Evolutionary conservation across 345 rosid genomes (phyloP).

Genomic region (Brassica incana): DNA sequence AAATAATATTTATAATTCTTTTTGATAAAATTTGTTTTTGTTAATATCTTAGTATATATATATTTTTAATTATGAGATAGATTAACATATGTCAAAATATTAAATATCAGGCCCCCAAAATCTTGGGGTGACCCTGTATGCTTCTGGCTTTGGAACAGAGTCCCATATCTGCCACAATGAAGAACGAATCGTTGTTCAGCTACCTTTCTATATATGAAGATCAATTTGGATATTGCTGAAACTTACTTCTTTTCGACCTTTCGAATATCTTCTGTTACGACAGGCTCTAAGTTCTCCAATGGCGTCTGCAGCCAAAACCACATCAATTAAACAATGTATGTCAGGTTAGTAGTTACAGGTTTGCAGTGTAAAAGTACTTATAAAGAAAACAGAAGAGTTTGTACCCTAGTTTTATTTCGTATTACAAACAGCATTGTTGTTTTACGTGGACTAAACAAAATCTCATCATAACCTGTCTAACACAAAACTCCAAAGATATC

Average conservation of each 20-base stretch:
- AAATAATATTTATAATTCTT: too few species aligned
- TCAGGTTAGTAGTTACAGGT: too few species aligned
- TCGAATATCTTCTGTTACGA: conserved; percentile 88
- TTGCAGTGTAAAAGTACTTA: neutral
- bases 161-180: conserved; percentile 84
- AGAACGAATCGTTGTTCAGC: conserved; percentile 14
- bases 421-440: conserved; percentile 95
- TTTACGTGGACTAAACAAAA: conserved; percentile 90
- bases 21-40: too few species aligned
- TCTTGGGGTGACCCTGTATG: conserved; percentile 39
- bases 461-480: conserved; percentile 90
- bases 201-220: conserved; percentile 6
- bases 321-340: neutral
- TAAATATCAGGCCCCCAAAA: too few species aligned
- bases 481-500: conserved; percentile 24
- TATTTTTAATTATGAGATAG: too few species aligned
- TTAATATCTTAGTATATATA: too few species aligned
- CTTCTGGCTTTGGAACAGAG: conserved; percentile 87
- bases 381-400: conserved; percentile 15
- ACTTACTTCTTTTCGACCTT: conserved; percentile 50
- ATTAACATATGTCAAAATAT: too few species aligned
- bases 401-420: conserved; percentile 92
- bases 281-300: conserved; percentile 85
- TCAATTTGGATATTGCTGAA: conserved; percentile 1
- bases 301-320: conserved; percentile 66